Percentiles rank a stretch among this genome's conserved stretches.
Conservation (phyloP, 441 rosid species). For the Mallotus repandus region DNA sequence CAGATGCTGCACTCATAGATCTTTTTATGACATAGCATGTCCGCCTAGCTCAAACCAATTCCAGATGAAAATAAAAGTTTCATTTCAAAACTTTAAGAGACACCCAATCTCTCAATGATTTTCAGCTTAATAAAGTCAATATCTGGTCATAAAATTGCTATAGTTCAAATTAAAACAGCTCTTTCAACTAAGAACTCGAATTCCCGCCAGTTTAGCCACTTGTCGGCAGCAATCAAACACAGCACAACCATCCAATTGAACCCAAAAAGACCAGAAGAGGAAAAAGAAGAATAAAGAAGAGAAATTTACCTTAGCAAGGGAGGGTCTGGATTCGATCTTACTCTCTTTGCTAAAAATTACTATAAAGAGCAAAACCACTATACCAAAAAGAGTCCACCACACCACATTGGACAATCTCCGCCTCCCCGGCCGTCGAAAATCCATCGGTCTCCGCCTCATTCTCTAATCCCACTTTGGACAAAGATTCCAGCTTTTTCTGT, state of each 20-base stretch:
- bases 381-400: slow-evolving; percentile 69
- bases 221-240: slow-evolving; percentile 15
- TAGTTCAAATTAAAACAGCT: neutral
- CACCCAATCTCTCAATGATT: neutral
- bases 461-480: slow-evolving; percentile 3
- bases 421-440: slow-evolving; percentile 66
- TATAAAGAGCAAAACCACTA: slow-evolving; percentile 60
- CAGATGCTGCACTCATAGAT: neutral
- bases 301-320: slow-evolving; percentile 50
- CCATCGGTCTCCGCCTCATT: slow-evolving; percentile 81
- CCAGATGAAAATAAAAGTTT: slow-evolving; percentile 9
- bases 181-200: slow-evolving; percentile 1
- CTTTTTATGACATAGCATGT: neutral
- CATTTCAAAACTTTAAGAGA: neutral
- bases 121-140: neutral
- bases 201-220: neutral
- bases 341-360: slow-evolving; percentile 57
- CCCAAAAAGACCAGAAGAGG: too few species aligned
- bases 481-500: slow-evolving; percentile 9
- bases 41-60: slow-evolving; percentile 15
- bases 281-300: neutral
- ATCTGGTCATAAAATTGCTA: neutral
- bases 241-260: slow-evolving; percentile 7
- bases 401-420: slow-evolving; percentile 68
- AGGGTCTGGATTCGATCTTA: slow-evolving; percentile 63